Evolutionary conservation across 345 rosid genomes (phyloP).

Genomic region (Salix koriyanagi): DNA sequence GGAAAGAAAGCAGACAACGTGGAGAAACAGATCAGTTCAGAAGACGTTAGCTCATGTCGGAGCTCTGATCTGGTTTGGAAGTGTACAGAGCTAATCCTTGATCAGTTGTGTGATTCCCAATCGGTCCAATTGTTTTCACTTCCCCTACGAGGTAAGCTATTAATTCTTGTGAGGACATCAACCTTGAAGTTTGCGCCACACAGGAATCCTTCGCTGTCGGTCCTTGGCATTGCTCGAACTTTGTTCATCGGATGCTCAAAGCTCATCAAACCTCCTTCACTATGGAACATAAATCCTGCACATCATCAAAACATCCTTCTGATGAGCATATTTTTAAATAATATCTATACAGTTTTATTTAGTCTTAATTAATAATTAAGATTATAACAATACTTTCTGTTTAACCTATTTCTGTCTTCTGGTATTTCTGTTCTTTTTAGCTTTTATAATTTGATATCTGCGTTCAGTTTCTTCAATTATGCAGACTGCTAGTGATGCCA

Average conservation of each 20-base stretch:
- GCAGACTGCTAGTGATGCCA: not conserved
- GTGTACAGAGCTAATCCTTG: not conserved
- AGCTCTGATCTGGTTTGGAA: not conserved
- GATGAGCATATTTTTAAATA: not conserved
- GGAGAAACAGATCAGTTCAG: not conserved
- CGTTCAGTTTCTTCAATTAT: too few species aligned
- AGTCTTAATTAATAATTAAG: too few species aligned
- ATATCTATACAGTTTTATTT: too few species aligned
- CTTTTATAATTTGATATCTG: too few species aligned
- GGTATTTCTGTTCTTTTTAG: too few species aligned
- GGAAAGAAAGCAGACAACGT: not conserved
- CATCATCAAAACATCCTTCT: not conserved
- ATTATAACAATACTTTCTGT: too few species aligned
- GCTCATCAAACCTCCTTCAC: slow-evolving; percentile 43
- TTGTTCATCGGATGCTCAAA: slow-evolving; percentile 49
- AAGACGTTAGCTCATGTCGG: not conserved
- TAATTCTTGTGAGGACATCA: slow-evolving; percentile 36
- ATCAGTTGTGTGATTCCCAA: slow-evolving; percentile 16
- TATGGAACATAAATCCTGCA: slow-evolving; percentile 30
- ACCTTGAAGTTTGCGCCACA: slow-evolving; percentile 47
- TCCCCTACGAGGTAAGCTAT: slow-evolving; percentile 41
- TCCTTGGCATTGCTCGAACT: slow-evolving; percentile 34
- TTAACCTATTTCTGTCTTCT: too few species aligned
- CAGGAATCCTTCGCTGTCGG: slow-evolving; percentile 34
- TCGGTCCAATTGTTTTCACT: slow-evolving; percentile 48